phyloP scores from a whole-genome alignment of 2,329 filamentous ascomycete genomes.

The Graphilbum sp. region DNA sequence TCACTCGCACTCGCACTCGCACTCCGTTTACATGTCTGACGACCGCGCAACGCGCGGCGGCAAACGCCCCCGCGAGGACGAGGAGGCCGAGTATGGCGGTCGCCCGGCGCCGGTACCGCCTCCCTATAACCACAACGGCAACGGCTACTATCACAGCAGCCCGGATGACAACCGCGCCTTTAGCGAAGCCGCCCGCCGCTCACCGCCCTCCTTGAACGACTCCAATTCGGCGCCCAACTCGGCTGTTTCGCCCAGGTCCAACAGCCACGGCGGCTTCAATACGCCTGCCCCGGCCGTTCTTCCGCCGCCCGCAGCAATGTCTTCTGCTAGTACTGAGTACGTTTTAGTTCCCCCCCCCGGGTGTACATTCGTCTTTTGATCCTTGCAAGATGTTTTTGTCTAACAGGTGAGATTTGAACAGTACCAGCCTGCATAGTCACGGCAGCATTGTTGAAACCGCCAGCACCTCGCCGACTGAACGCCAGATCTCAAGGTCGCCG shows the following conservation, averaged over 20 bases:
- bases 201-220: constrained; percentile 6
- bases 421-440: constrained; percentile 20
- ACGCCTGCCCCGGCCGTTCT: constrained; percentile 20
- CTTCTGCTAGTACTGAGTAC: constrained; percentile 9
- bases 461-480: constrained; percentile 18
- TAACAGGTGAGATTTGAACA: constrained; percentile 13
- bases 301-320: constrained; percentile 18
- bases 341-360: constrained; percentile 3
- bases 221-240: constrained; percentile 11
- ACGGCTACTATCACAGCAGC: constrained; percentile 4
- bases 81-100: constrained; percentile 6
- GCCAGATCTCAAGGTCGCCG: constrained; percentile 16
- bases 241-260: constrained; percentile 22
- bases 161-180: background rate
- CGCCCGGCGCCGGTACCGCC: constrained; percentile 7
- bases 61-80: constrained; percentile 8
- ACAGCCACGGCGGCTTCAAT: constrained; percentile 15
- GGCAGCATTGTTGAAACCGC: constrained; percentile 15
- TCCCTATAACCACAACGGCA: constrained; percentile 1
- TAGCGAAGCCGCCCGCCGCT: constrained; percentile 6
- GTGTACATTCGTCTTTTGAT: background rate
- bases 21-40: background rate
- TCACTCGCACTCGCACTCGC: background rate
- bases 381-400: background rate
- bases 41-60: background rate